Evolutionary conservation across 768 basidiomycete genomes (phyloP).

Genomic region (Lepiota brunneoincarnata): DNA sequence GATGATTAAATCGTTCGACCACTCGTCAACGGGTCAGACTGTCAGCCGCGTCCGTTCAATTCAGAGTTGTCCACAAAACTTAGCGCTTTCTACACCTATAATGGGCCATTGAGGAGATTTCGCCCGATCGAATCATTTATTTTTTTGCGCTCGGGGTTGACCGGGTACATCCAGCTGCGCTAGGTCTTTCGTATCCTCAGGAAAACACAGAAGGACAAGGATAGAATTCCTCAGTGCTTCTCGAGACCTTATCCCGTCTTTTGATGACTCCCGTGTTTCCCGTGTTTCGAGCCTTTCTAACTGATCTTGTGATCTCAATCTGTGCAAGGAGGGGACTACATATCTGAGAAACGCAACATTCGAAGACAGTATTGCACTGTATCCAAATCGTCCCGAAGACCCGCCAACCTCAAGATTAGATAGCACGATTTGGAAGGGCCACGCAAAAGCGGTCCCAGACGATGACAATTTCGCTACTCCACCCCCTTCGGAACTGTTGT

Average conservation of each 20-base stretch:
- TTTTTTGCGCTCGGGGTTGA: too few species aligned
- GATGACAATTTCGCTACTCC: background rate
- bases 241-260: background rate
- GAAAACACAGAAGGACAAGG: background rate
- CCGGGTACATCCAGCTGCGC: background rate
- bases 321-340: background rate
- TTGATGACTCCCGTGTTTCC: background rate
- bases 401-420: background rate
- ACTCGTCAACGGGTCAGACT: too few species aligned
- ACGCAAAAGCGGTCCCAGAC: background rate
- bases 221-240: background rate
- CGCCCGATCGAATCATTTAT: too few species aligned
- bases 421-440: background rate
- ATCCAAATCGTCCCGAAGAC: background rate
- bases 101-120: too few species aligned
- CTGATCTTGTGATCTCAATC: background rate
- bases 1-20: too few species aligned
- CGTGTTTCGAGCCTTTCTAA: background rate
- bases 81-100: too few species aligned
- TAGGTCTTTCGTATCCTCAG: background rate
- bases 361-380: background rate
- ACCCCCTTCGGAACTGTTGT: background rate
- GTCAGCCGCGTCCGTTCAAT: too few species aligned
- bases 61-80: too few species aligned
- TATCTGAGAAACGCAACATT: too few species aligned